Conservation (phyloP, 2,329 filamentous ascomycete species). For the Colletotrichum scovillei region DNA sequence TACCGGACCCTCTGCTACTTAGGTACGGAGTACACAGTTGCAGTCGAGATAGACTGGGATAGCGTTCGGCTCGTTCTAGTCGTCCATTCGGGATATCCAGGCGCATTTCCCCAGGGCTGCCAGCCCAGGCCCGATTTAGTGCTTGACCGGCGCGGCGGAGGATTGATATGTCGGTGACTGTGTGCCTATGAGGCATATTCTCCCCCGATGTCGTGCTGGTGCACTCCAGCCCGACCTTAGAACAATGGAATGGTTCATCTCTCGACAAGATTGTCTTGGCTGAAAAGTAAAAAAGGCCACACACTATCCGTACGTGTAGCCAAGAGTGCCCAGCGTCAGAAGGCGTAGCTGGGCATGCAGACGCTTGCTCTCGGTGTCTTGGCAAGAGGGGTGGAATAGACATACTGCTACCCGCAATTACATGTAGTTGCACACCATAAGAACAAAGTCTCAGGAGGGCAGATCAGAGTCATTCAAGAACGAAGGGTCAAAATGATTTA, state of each 20-base stretch:
- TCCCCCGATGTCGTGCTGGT: background rate
- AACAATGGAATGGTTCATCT: background rate
- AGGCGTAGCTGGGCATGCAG: constrained; percentile 30
- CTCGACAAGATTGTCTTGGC: constrained; percentile 9
- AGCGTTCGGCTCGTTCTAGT: background rate
- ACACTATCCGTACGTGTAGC: constrained; percentile 7
- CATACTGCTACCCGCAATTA: background rate
- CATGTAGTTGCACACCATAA: background rate
- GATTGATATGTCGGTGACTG: background rate
- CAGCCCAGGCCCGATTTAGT: background rate
- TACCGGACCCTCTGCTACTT: background rate
- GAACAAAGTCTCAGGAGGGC: background rate
- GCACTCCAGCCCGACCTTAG: background rate
- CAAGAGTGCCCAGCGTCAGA: constrained; percentile 31
- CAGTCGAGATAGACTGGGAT: background rate
- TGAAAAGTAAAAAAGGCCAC: background rate
- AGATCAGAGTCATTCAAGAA: background rate
- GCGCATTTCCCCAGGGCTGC: background rate
- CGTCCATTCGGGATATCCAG: background rate
- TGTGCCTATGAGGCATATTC: constrained; percentile 21
- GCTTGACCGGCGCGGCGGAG: background rate
- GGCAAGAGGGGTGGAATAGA: constrained; percentile 24
- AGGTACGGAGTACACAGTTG: background rate
- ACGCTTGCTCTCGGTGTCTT: constrained; percentile 30
- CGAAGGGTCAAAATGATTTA: background rate